Evolutionary conservation across 345 rosid genomes (phyloP), one percentile per base, ranked within the genome.

Genomic region (Combretum micranthum): DNA sequence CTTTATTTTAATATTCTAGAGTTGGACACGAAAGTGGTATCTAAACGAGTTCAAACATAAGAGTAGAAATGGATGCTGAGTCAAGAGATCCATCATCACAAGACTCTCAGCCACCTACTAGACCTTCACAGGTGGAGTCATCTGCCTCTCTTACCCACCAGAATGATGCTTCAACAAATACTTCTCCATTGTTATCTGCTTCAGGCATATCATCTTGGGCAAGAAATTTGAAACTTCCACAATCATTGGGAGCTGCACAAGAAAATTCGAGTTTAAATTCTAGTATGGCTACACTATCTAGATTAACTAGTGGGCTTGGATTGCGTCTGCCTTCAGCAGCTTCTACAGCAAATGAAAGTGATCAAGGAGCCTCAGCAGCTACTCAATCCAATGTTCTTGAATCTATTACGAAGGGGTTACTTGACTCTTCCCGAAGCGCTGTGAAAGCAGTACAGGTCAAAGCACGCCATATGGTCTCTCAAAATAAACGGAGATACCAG

Each of bases 401-500:
- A 66, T 84, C 88, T 49, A 68, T 92, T 47, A 81, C 84, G 16
- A 88, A 84, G 50, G 96, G 87, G 3, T 71, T 92, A 61, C 85
- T 86, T 63, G 95, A 88, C 66, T 74, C 96, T n/a, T 88, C 98
- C 20, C 77, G 72, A 71, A 84, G 74, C 78, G 95, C 96, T 2
- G 93, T 88, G 15, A 92, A 86, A 79, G 98, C 95, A 2, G 83
- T 85, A 59, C 96, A 91, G 76, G 89, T 85, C 72, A 91, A 85
- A 80, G 96, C 98, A 55, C 82, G 98, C 15, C 98, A 86, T 58
- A 80, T 85, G 54, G 96, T 88, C 57, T 92, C 98, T 50, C 98
- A 92, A 75, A 92, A 92, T 60, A 92, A 92, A 66, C 64, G 98
- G 70, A 88, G 98, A 81, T 92, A 81, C 72, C 97, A 88, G 98